A percentile compares a stretch with the other conserved stretches of the same genome.
phyloP scores from a whole-genome alignment of 352 stramenopile genomes.

The Plasmopara halstedii region DNA sequence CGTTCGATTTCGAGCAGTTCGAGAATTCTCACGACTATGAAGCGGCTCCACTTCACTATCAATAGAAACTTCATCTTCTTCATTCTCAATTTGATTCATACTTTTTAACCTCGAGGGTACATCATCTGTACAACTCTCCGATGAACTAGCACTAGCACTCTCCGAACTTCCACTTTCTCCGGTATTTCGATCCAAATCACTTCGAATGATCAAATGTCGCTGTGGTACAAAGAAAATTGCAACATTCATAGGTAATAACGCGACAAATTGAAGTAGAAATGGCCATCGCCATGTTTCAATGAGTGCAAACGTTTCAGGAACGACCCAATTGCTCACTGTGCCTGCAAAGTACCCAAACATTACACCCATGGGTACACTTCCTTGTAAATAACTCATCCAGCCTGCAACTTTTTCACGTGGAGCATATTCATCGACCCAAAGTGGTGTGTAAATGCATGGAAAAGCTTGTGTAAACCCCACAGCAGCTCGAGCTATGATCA shows the following conservation, averaged over 20 bases:
- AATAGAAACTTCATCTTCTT: background rate
- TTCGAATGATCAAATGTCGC: constrained; percentile 70
- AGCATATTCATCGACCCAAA: constrained; percentile 83
- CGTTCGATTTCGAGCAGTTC: constrained; percentile 14
- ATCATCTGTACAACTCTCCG: constrained; percentile 33
- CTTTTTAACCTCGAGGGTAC: constrained; percentile 18
- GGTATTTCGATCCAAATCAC: too few species aligned
- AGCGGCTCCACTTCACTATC: constrained; percentile 15
- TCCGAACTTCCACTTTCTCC: constrained; percentile 31
- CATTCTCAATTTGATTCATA: background rate
- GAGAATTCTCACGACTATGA: constrained; percentile 18
- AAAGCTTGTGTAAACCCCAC: constrained; percentile 83
- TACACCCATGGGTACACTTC: constrained; percentile 74
- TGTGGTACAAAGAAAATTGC: constrained; percentile 77
- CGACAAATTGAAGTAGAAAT: constrained; percentile 77
- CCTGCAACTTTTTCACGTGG: constrained; percentile 61
- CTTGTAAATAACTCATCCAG: constrained; percentile 84
- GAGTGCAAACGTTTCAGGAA: constrained; percentile 50
- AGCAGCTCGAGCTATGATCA: constrained; percentile 58
- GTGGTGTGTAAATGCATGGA: constrained; percentile 73
- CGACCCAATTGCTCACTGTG: constrained; percentile 75
- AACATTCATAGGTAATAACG: constrained; percentile 63
- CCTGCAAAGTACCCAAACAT: constrained; percentile 83
- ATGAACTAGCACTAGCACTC: constrained; percentile 39
- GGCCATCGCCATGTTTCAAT: constrained; percentile 79